Base-by-base conservation (phyloP, 2,329 filamentous ascomycete species). In the Verticillium isaacii region DNA sequence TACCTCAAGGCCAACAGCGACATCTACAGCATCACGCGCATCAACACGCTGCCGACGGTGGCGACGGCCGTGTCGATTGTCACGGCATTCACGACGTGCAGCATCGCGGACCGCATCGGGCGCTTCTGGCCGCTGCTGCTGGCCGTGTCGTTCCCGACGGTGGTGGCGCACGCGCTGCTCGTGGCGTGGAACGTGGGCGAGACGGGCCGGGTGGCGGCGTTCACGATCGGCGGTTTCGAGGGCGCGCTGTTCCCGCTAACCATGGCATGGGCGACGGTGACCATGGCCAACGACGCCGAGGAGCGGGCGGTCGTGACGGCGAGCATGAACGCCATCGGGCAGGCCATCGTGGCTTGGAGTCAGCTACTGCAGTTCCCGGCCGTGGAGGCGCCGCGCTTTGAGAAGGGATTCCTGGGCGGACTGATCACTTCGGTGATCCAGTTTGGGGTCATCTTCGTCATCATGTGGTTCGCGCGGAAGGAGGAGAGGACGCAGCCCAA, bases 321-420 rank as follows among this genome's bases (percentile, higher is more conserved):
- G 0, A 77, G 74, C 34, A 78, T 78, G 75, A 78, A 78, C 57
- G 73, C 76, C 6, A 75, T 78, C 57, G 76, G 77, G 1, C 76
- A 78, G 63, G 76, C 71, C 2, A 76, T 78, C 37, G 73, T 71
- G 14, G 76, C 77, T 0, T 75, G 76, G 56, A 73, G 71, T 2
- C 75, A 79, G 60, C 66, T 79, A 15, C 68, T 76, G 5, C 74
- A 75, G 58, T 78, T 72, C 55, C 74, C 76, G 0, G 74, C 76
- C 0, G 69, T 68, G 7, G 66, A 69, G 17, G 75, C 73, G 11
- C 75, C 75, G 9, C 68, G 68, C 25, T 78, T 77, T 59, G 64
- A 64, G 17, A 67, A 63, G 8, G 71, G 70, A 1, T 72, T 72
- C 39, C 66, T 65, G 23, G 71, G 70, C 32, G 67, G 70, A n/a